A percentile compares a stretch with the other conserved stretches of the same genome.
Conservation (phyloP, 2,329 filamentous ascomycete genomes). For the Hypoxylon sp. region DNA sequence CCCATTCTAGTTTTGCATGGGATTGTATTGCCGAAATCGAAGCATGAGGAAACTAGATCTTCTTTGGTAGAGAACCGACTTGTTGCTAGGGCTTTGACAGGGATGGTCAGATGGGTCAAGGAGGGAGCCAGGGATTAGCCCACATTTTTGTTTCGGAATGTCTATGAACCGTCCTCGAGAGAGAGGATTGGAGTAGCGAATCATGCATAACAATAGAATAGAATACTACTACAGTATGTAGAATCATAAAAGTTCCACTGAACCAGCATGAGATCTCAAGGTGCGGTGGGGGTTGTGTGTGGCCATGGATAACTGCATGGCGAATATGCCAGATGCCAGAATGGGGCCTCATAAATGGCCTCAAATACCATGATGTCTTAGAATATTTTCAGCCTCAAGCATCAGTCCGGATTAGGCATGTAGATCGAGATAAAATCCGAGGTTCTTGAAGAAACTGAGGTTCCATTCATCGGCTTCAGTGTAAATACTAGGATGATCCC, state of each 20-base stretch:
- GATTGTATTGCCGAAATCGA: slow-evolving; percentile 21
- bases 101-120: slow-evolving; percentile 24
- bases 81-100: slow-evolving; percentile 25
- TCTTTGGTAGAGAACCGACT: slow-evolving; percentile 18
- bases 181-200: slow-evolving; percentile 17
- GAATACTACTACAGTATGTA: slow-evolving; percentile 1
- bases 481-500: not conserved
- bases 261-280: slow-evolving; percentile 18
- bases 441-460: slow-evolving; percentile 1
- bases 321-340: not conserved
- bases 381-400: slow-evolving; percentile 27
- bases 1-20: slow-evolving; percentile 22
- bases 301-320: slow-evolving; percentile 15
- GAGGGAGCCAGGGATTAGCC: slow-evolving; percentile 19
- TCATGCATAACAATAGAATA: slow-evolving; percentile 16
- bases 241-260: slow-evolving; percentile 13
- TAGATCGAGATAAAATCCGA: slow-evolving; percentile 3
- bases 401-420: not conserved
- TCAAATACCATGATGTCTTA: slow-evolving; percentile 9
- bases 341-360: not conserved
- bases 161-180: slow-evolving; percentile 2
- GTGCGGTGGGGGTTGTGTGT: slow-evolving; percentile 12
- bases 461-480: not conserved
- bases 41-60: slow-evolving; percentile 29
- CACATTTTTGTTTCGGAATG: slow-evolving; percentile 36